Evolutionary conservation across 2,329 filamentous ascomycete species (phyloP), one percentile per base, ranked within the genome.

Genomic region (Ophiocordyceps camponoti-rufipedis): DNA sequence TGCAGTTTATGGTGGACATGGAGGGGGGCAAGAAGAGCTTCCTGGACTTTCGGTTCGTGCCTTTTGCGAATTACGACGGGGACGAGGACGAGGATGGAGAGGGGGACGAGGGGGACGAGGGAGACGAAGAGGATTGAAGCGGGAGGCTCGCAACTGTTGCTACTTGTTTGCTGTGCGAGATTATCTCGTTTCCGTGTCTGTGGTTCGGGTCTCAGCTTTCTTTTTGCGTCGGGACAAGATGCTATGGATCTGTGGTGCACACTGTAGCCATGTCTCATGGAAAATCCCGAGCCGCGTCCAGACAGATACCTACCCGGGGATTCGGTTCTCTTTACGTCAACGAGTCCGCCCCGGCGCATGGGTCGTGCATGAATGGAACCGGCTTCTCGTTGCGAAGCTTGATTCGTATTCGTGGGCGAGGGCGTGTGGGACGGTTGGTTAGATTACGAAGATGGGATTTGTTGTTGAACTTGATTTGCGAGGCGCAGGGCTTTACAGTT

Each of bases 1-100:
- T 96, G 59, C 91, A 98, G 58, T 95, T 96, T 56, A 91, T 98
- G 82, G 81, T 98, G 14, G 86, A 95, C 58, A 71, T 88, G 40
- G 85, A 91, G 49, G 74, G 74, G 7, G 72, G 74, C 5, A 69
- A 70, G 23, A 68, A 78, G 38, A 84, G 78, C 53, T 93, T 89
- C 62, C 70, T 91, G 23, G 84, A 91, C 60, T 93, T 89, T 60
- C 71, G 82, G 18, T 85, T 91, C 57, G 80, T 93, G 47, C 85
- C 85, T 14, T 80, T 78, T 46, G 69, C 72, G 14, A 72, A 74
- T 19, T 74, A 82, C 40, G 78, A 78, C 28, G 69, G 69, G 14
- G 44, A 33, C 14, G 39, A 31, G 38, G 47, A 44, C 5, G 44
- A 19, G 18, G 43, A 46, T 3, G 46, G 42, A 18, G 23, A 23